phyloP scores from a whole-genome alignment of 306 rosid genomes.

The Citrullus mucosospermus region DNA sequence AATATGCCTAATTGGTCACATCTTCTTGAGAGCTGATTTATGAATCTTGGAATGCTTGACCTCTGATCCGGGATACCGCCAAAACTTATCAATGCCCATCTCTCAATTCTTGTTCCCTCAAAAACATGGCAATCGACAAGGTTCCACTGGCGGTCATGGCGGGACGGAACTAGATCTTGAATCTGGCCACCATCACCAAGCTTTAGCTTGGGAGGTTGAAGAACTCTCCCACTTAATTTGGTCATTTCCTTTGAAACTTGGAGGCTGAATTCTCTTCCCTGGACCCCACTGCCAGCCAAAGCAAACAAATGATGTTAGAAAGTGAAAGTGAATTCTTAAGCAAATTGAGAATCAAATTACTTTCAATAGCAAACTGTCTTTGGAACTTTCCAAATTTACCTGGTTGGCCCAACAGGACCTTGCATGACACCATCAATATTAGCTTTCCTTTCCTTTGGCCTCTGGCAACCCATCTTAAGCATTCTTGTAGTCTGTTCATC shows the following conservation, averaged over 20 bases:
- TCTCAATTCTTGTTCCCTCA: conserved; percentile 76
- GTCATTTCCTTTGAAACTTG: conserved; percentile 86
- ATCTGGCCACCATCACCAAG: conserved; percentile 87
- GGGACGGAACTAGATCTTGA: conserved; percentile 64
- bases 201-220: conserved; percentile 87
- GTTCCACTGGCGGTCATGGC: conserved; percentile 93
- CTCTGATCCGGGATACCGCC: conserved; percentile 81
- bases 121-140: conserved; percentile 72
- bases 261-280: conserved; percentile 74
- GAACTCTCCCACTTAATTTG: conserved; percentile 66
- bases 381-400: conserved; percentile 29
- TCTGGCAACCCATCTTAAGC: conserved; percentile 94
- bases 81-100: conserved; percentile 86
- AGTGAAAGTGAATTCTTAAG: not conserved
- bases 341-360: not conserved
- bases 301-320: conserved; percentile 6
- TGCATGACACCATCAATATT: conserved; percentile 78
- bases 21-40: conserved; percentile 64
- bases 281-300: conserved; percentile 53
- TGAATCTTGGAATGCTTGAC: conserved; percentile 53
- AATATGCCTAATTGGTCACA: conserved; percentile 83
- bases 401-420: conserved; percentile 74
- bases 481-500: conserved; percentile 94
- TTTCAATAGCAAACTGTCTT: not conserved
- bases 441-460: conserved; percentile 76